Base-by-base conservation (phyloP, 75 land plant species). In the Gnetum montanum region DNA sequence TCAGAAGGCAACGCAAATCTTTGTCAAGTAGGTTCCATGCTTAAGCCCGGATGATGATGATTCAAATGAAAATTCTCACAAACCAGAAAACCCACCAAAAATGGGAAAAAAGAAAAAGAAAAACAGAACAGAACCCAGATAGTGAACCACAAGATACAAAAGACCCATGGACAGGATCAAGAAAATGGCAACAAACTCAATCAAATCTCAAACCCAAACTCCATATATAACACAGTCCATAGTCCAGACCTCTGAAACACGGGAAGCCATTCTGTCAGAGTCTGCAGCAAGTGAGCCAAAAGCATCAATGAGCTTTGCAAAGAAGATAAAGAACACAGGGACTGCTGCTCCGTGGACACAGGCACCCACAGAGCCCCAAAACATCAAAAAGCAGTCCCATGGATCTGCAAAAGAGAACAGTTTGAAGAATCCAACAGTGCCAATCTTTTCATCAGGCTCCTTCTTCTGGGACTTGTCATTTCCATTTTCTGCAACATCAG, bases 291-390 rank as follows among this genome's bases (percentile, higher is more conserved):
- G 44, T 28, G 67, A 38, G 27, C 92, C 92, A 55, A 87, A 74
- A 10, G 83, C 83, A 60, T 87, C 70, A 36, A 87, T 77, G 54
- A 87, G 79, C 20, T 70, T 69, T 1, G 84, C 92, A 62, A 87
- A 87, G 63, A 83, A 72, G 6, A 87, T 35, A 26, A 84, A 84
- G 74, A 87, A 87, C 10, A 87, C 70, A 20, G 92, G 92, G 48
- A 84, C 62, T 1, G 92, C 65, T 34, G 83, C 84, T 3, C 92
- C 92, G 46, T 87, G 92, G 20, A 71, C 60, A 57, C 75, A 80
- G 2, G 92, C 81, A 25, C 88, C 92, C 27, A 69, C 26, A 23
- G 77, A 71, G 24, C 92, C 92, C 35, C 73, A 31, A 8, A 69
- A 47, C 70, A 87, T 87, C 28, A 87, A 54, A 31, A 74, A 12